Conservation (phyloP, 2,329 filamentous ascomycete genomes). For the Fusarium proliferatum region DNA sequence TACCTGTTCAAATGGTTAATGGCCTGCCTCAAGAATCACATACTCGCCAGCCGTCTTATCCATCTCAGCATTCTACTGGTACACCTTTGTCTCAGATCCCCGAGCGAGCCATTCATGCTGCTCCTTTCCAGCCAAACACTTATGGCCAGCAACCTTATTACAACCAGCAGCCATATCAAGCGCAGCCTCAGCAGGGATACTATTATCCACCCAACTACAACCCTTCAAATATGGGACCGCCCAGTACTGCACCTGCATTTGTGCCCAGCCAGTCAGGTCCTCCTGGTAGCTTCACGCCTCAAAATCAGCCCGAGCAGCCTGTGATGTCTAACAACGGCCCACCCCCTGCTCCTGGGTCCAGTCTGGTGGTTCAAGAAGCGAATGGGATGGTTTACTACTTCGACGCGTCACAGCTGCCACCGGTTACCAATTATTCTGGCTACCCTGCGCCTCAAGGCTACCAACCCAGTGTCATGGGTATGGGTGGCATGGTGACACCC, state of each 20-base stretch:
- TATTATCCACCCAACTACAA: slow-evolving; percentile 73
- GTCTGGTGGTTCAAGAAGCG: slow-evolving; percentile 81
- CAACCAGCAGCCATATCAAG: slow-evolving; percentile 60
- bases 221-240: slow-evolving; percentile 63
- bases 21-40: slow-evolving; percentile 70
- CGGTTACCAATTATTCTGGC: slow-evolving; percentile 60
- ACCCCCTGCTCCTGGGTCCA: slow-evolving; percentile 49
- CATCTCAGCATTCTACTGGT: slow-evolving; percentile 75
- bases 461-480: slow-evolving; percentile 69
- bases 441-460: slow-evolving; percentile 66
- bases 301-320: slow-evolving; percentile 54
- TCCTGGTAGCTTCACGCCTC: slow-evolving; percentile 56
- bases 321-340: slow-evolving; percentile 48
- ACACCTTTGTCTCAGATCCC: slow-evolving; percentile 93
- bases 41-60: slow-evolving; percentile 74
- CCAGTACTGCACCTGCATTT: slow-evolving; percentile 65
- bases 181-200: slow-evolving; percentile 65
- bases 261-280: slow-evolving; percentile 64
- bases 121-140: slow-evolving; percentile 83
- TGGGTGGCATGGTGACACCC: slow-evolving; percentile 83
- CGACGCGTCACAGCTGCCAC: slow-evolving; percentile 77
- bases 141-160: slow-evolving; percentile 70
- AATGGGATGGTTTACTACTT: slow-evolving; percentile 98
- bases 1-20: slow-evolving; percentile 78
- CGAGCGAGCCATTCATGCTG: slow-evolving; percentile 90